A percentile compares a stretch with the other conserved stretches of the same genome.
Conservation (phyloP, 768 basidiomycete species). For the Suillus subalutaceus region DNA sequence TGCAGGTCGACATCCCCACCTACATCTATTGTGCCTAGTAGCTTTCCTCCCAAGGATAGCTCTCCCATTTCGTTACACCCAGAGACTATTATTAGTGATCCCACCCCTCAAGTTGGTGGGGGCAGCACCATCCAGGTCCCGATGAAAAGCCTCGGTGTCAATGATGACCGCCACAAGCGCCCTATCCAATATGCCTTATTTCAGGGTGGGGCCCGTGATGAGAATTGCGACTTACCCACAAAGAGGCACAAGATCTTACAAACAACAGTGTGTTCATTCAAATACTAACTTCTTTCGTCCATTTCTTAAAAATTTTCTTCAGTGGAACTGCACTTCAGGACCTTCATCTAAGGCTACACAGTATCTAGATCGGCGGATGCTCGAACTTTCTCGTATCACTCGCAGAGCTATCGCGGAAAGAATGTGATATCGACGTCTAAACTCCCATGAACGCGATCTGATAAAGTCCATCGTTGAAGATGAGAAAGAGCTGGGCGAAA, state of each 20-base stretch:
- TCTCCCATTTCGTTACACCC: too few relatives aligned
- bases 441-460: background rate
- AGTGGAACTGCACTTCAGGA: background rate
- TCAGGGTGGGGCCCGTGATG: background rate
- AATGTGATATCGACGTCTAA: background rate
- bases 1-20: too few relatives aligned
- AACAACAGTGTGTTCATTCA: background rate
- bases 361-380: background rate
- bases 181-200: background rate
- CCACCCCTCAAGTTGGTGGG: too few relatives aligned
- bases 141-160: too few relatives aligned
- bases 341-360: background rate
- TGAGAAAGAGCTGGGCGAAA: background rate
- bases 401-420: background rate
- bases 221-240: background rate
- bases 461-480: background rate
- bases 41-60: too few relatives aligned
- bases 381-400: background rate
- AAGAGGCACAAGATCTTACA: background rate
- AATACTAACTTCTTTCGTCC: too few relatives aligned
- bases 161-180: conserved; percentile 37
- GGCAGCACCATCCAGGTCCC: too few relatives aligned
- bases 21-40: too few relatives aligned
- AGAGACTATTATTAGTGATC: too few relatives aligned
- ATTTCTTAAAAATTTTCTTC: background rate